phyloP scores from a whole-genome alignment of 2,329 filamentous ascomycete genomes.

The Hymenoscyphus fraxineus region DNA sequence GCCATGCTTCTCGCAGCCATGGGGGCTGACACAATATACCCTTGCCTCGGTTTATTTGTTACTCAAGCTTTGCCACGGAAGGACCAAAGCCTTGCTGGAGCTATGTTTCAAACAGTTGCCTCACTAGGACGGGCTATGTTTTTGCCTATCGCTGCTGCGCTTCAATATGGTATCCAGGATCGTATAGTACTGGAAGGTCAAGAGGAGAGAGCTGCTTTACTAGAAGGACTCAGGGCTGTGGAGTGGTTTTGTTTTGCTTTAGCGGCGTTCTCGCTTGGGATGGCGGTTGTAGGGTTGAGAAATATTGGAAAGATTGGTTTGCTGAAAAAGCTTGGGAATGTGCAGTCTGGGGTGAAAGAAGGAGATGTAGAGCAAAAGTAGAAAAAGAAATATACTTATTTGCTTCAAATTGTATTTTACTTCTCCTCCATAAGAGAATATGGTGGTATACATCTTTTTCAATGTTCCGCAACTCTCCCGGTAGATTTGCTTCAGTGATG shows the following conservation, averaged over 20 bases:
- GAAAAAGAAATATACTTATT: too few species aligned
- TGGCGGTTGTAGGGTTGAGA: conserved; percentile 22
- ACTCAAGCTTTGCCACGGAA: conserved; percentile 57
- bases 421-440: too few species aligned
- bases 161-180: conserved; percentile 61
- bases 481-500: too few species aligned
- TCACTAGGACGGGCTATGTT: conserved; percentile 64
- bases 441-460: too few species aligned
- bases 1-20: conserved; percentile 64
- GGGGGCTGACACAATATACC: conserved; percentile 65
- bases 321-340: conserved; percentile 28
- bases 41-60: conserved; percentile 62
- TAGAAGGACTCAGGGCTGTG: conserved; percentile 23
- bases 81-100: conserved; percentile 66
- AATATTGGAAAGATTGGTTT: conserved; percentile 32
- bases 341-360: conserved; percentile 20
- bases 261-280: conserved; percentile 15
- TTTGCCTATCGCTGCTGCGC: conserved; percentile 60
- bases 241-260: conserved; percentile 28
- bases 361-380: conserved; percentile 7
- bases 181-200: conserved; percentile 35
- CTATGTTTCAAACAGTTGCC: conserved; percentile 62
- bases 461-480: too few species aligned
- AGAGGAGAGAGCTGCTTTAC: conserved; percentile 13
- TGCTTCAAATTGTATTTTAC: too few species aligned